Base-by-base conservation (phyloP, 2,329 filamentous ascomycete genomes). In the Penicillium sp. region DNA sequence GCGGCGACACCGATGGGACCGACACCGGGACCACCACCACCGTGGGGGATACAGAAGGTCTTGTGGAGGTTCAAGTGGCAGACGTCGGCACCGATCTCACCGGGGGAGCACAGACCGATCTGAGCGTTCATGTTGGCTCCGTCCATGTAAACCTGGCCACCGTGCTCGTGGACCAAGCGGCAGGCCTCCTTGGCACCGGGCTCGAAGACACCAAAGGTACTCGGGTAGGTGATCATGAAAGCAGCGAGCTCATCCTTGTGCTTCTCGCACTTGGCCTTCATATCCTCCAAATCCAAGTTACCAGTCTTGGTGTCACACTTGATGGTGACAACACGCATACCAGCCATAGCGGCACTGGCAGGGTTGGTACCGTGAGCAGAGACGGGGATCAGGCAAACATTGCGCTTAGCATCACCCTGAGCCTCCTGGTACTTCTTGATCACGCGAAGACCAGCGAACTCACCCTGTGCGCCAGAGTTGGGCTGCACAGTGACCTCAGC, bases 111-210 rank as follows among this genome's bases (percentile, higher is more conserved):
- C 11, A 98, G 84, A 13, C 93, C 93, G 62, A 98, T 97, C 76
- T 98, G 93, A 19, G 93, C 93, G 72, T 97, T 98, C 91, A 97
- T 95, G 80, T 98, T 98, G 63, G 93, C 93, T 48, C 93, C 93
- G 72, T 98, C 93, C 93, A 98, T 97, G 81, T 97, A 98, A 16
- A 98, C 93, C 71, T 96, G 91, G 10, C 93, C 93, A 52, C 93
- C 93, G 70, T 96, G 81, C 62, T 89, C 77, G 78, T 98, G 93
- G 19, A 98, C 91, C 29, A 96, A 80, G 54, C 91, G 80, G 75
- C 92, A 96, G 16, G 88, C 92, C 70, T 90, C 85, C 79, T 92
- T 95, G 73, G 96, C 86, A 63, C 87, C 84, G 3, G 93, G 93
- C 80, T 98, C 93, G 70, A 96, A 98, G 29, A 98, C 91, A 72